These are phyloP conservation scores for Orobanche coerulescens DNA, from an alignment of 257 asterid genomes.

Conservation along the genomic window DNA sequence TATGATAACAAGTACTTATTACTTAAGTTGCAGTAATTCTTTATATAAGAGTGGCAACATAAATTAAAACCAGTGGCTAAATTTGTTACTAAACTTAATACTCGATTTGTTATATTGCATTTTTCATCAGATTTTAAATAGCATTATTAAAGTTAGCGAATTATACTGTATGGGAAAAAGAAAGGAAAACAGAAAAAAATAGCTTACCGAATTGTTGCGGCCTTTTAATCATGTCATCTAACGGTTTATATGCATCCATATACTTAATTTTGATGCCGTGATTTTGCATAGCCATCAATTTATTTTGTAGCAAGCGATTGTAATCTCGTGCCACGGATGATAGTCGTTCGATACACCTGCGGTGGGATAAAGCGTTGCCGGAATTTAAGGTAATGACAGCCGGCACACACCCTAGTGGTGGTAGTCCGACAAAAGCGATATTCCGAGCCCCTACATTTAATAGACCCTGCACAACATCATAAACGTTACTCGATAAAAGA, in stretches of 20 bases:
- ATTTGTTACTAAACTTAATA: no score
- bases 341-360: slow-evolving; percentile 40
- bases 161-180: no score
- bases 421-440: slow-evolving; percentile 48
- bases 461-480: slow-evolving; percentile 32
- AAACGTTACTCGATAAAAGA: not conserved
- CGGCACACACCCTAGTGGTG: slow-evolving; percentile 80
- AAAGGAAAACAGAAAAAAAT: not conserved
- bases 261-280: slow-evolving; percentile 25
- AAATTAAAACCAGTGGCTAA: no score
- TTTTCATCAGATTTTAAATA: no score
- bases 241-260: slow-evolving; percentile 36
- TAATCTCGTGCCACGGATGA: slow-evolving; percentile 42
- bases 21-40: no score
- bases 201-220: slow-evolving; percentile 48
- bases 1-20: no score
- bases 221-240: slow-evolving; percentile 35
- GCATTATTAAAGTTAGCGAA: no score
- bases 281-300: slow-evolving; percentile 21
- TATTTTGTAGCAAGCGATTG: slow-evolving; percentile 35
- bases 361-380: slow-evolving; percentile 20
- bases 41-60: no score
- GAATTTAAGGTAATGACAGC: slow-evolving; percentile 40
- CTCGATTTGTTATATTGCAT: no score
- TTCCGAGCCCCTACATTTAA: slow-evolving; percentile 42